phyloP scores from a whole-genome alignment of 2,329 filamentous ascomycete species.

The Onygenales sp. region DNA sequence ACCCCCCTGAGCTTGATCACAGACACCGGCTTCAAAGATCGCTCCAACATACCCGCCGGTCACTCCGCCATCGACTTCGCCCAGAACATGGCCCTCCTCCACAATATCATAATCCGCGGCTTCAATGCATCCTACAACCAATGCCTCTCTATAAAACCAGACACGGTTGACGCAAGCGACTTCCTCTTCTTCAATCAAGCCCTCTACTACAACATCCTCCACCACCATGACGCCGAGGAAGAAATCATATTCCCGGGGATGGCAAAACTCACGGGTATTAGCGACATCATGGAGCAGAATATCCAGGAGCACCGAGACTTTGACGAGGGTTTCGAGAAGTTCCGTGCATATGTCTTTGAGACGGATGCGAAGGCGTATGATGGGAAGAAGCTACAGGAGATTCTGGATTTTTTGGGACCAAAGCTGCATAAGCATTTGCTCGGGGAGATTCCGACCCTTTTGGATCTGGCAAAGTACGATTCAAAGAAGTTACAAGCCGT shows the following conservation, averaged over 20 bases:
- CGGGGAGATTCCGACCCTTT: conserved; percentile 16
- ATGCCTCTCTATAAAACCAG: conserved; percentile 18
- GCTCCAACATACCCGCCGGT: conserved; percentile 5
- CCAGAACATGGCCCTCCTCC: conserved; percentile 23
- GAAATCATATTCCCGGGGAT: conserved; percentile 22
- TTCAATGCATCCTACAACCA: conserved; percentile 34
- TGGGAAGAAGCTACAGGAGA: conserved; percentile 12
- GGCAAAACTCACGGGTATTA: conserved; percentile 17
- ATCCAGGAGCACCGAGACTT: conserved; percentile 22
- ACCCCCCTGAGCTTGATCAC: conserved; percentile 6
- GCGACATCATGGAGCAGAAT: conserved; percentile 22
- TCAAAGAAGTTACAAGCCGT: conserved; percentile 12
- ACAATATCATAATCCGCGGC: conserved; percentile 31
- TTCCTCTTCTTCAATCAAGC: conserved; percentile 23
- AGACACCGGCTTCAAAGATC: conserved; percentile 5
- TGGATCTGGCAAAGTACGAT: conserved; percentile 12
- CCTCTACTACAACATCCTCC: conserved; percentile 22
- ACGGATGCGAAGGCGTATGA: conserved; percentile 13
- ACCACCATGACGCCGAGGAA: conserved; percentile 26
- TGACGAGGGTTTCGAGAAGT: conserved; percentile 13
- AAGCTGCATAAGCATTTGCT: conserved; percentile 17
- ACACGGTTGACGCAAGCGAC: conserved; percentile 14
- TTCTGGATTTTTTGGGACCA: conserved; percentile 15
- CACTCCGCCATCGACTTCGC: conserved; percentile 4
- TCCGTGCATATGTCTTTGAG: conserved; percentile 13